Evolutionary conservation across 2,329 filamentous ascomycete species (phyloP).

Genomic region (Furcasterigmium furcatum): DNA sequence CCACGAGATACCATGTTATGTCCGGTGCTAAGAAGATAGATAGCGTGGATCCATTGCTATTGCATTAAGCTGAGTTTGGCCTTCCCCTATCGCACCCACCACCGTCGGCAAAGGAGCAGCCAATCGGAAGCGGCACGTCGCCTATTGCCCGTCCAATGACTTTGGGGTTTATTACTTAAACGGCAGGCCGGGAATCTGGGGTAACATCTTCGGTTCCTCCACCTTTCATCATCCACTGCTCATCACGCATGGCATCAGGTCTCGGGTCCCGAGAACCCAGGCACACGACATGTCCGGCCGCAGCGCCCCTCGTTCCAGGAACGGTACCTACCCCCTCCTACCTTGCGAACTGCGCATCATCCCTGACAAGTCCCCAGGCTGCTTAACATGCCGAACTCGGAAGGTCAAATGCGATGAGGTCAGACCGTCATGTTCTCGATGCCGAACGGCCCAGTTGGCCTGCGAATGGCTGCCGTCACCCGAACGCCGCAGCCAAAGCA

Average conservation of each 20-base stretch:
- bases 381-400: conserved; percentile 23
- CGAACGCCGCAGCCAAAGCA: no score
- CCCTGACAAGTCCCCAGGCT: conserved; percentile 5
- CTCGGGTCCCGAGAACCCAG: background rate
- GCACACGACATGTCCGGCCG: conserved; percentile 1
- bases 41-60: no score
- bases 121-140: no score
- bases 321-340: background rate
- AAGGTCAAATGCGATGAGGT: conserved; percentile 27
- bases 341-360: no score
- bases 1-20: no score
- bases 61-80: no score
- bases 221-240: background rate
- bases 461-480: no score
- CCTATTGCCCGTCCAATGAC: no score
- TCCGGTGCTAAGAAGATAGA: no score
- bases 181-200: background rate
- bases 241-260: background rate
- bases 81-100: no score
- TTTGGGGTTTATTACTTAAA: no score
- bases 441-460: conserved; percentile 2
- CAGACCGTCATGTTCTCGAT: conserved; percentile 20
- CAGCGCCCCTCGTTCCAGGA: conserved; percentile 11
- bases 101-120: no score
- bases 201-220: background rate